phyloP scores from a whole-genome alignment of 2,329 filamentous ascomycete genomes.

The Dactylonectria macrodidyma region DNA sequence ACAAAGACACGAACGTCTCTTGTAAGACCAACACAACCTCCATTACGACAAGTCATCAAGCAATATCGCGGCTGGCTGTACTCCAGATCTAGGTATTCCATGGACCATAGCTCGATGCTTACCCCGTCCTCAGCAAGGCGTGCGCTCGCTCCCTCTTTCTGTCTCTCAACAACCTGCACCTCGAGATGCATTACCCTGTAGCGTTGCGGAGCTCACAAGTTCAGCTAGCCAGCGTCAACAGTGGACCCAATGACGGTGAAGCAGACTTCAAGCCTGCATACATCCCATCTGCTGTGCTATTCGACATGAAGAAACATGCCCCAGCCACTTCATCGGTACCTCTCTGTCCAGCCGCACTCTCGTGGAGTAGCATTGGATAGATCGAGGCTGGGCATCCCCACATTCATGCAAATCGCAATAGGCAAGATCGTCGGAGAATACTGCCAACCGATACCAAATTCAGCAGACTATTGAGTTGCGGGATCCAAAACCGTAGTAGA shows the following conservation, averaged over 20 bases:
- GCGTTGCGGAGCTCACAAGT: neutral
- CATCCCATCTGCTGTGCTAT: neutral
- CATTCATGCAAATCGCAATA: neutral
- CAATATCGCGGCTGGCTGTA: no score
- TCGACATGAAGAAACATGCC: neutral
- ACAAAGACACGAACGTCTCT: no score
- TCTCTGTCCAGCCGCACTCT: no score
- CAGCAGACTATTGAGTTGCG: neutral
- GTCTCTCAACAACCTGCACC: neutral
- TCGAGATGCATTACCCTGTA: neutral
- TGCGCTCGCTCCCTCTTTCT: neutral
- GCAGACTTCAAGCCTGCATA: neutral
- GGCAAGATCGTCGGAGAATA: constrained; percentile 7
- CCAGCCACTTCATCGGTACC: neutral
- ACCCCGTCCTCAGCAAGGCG: neutral
- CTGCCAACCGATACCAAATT: constrained; percentile 14
- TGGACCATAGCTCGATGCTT: neutral
- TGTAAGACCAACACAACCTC: no score
- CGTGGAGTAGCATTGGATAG: neutral
- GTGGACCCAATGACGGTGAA: neutral
- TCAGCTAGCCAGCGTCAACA: neutral
- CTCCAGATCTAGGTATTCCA: neutral
- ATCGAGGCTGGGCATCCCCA: constrained; percentile 8
- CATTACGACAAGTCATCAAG: no score
- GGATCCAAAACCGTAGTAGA: neutral